phyloP scores from a whole-genome alignment of 495 filamentous ascomycete species.

The Trypethelium eluteriae region DNA sequence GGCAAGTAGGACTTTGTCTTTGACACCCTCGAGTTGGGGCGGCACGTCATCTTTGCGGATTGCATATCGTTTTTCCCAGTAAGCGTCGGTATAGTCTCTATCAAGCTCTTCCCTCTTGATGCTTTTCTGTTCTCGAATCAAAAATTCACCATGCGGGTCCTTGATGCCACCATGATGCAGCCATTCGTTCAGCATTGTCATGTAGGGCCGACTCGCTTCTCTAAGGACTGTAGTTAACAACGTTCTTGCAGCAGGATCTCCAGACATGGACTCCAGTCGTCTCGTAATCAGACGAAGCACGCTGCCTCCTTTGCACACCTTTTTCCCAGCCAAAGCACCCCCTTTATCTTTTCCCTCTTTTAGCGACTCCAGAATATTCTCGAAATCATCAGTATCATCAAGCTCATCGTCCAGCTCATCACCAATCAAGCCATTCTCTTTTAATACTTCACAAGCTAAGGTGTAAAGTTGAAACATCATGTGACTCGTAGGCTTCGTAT shows the following conservation, averaged over 20 bases:
- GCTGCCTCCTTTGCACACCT: conserved; percentile 88
- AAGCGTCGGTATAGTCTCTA: conserved; percentile 96
- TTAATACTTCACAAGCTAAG: conserved; percentile 76
- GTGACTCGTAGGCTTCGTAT: conserved; percentile 80
- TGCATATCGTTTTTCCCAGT: conserved; percentile 97
- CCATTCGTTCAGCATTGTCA: conserved; percentile 99
- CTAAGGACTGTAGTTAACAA: conserved; percentile 72
- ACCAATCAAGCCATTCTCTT: conserved; percentile 78
- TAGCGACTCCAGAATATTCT: conserved; percentile 78
- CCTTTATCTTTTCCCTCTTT: conserved; percentile 67
- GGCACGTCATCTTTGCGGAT: conserved; percentile 85
- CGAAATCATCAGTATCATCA: conserved; percentile 74
- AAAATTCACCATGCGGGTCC: conserved; percentile 88
- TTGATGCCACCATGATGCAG: conserved; percentile 90
- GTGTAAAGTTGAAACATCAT: conserved; percentile 84
- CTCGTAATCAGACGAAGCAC: conserved; percentile 79
- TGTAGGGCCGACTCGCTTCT: conserved; percentile 88
- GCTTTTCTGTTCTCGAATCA: conserved; percentile 92
- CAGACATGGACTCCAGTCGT: conserved; percentile 77
- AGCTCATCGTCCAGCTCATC: conserved; percentile 77
- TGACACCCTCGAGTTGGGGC: conserved; percentile 83
- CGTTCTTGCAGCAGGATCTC: conserved; percentile 77
- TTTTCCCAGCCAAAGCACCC: conserved; percentile 70
- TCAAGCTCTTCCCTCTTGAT: conserved; percentile 85
- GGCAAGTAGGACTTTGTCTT: conserved; percentile 86